phyloP scores from a whole-genome alignment of 2,329 filamentous ascomycete species.

The Blumeriella jaapii region DNA sequence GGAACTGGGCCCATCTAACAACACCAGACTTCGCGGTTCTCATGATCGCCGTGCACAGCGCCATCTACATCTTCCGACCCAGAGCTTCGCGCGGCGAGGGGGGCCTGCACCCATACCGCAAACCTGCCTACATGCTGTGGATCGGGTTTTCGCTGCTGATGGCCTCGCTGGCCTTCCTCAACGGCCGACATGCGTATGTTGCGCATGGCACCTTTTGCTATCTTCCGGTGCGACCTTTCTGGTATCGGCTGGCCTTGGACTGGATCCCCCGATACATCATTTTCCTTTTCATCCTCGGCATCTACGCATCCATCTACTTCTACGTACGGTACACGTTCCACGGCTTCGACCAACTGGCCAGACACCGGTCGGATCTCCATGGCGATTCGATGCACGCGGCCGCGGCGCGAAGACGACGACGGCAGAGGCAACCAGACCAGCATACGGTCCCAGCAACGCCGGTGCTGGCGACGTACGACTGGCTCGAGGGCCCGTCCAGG shows the following conservation, averaged over 20 bases:
- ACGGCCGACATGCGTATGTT: conserved; percentile 41
- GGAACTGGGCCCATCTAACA: conserved; percentile 4
- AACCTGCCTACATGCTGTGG: conserved; percentile 45
- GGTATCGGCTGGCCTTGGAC: conserved; percentile 55
- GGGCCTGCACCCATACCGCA: conserved; percentile 58
- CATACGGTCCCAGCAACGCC: conserved; percentile 19
- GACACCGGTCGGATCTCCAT: conserved; percentile 6
- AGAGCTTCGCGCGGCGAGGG: conserved; percentile 37
- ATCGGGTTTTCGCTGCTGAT: conserved; percentile 46
- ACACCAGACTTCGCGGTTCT: conserved; percentile 53
- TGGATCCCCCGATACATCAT: conserved; percentile 69
- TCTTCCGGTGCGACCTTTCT: conserved; percentile 52
- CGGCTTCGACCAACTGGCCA: conserved; percentile 18
- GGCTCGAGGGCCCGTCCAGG: too few relatives aligned
- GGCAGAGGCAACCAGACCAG: conserved; percentile 5
- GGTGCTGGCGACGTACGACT: conserved; percentile 19
- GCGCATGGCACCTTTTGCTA: conserved; percentile 59
- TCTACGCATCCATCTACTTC: conserved; percentile 59
- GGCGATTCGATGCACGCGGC: background rate
- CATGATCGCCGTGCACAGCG: conserved; percentile 62
- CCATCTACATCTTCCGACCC: conserved; percentile 57
- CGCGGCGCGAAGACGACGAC: conserved; percentile 2
- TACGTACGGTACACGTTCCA: conserved; percentile 41
- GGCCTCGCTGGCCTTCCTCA: conserved; percentile 52
- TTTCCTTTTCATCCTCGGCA: conserved; percentile 48